A percentile compares a stretch with the other conserved stretches of the same genome.
These are phyloP conservation scores for Aristolochia contorta DNA, from an alignment of 164 flowering plant species.

Conservation along the genomic window DNA sequence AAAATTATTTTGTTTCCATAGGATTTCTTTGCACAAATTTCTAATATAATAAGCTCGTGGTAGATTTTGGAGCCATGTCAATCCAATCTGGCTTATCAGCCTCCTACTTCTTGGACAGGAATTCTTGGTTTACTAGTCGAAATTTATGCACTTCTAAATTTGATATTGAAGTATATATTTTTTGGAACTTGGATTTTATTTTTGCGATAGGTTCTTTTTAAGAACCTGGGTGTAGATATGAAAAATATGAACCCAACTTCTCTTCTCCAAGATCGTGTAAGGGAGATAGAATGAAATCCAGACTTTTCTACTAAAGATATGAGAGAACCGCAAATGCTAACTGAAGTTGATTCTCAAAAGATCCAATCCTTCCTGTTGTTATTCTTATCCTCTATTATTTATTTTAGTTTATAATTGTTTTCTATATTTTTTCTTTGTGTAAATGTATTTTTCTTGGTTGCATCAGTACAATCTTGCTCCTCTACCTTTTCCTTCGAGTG, in stretches of 20 bases:
- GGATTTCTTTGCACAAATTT: background rate
- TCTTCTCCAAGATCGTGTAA: slow-evolving; percentile 68
- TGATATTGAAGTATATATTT: slow-evolving; percentile 75
- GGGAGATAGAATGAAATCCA: slow-evolving; percentile 94
- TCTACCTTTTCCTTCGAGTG: slow-evolving; percentile 52
- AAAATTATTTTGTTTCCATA: slow-evolving; percentile 2
- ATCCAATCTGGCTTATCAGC: slow-evolving; percentile 78
- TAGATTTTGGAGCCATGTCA: slow-evolving; percentile 89
- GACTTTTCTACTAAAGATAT: slow-evolving; percentile 91
- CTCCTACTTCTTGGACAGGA: slow-evolving; percentile 99
- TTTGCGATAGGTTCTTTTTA: slow-evolving; percentile 62
- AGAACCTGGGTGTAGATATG: slow-evolving; percentile 76
- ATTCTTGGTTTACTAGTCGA: slow-evolving; percentile 83
- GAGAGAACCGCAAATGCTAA: slow-evolving; percentile 49
- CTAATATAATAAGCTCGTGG: slow-evolving; percentile 7
- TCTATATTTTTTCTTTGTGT: too few species aligned
- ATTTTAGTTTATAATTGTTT: too few species aligned
- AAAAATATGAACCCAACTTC: slow-evolving; percentile 77
- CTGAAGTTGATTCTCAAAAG: slow-evolving; percentile 55
- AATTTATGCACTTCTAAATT: slow-evolving; percentile 90
- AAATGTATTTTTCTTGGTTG: slow-evolving; percentile 10
- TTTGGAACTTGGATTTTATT: background rate
- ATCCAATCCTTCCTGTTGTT: slow-evolving; percentile 26
- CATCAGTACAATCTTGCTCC: slow-evolving; percentile 47
- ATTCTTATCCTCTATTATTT: too few species aligned